Percentiles rank a stretch among this genome's conserved stretches.
Conservation (phyloP, 352 stramenopile genomes). For the Aphanomyces cochlioides region DNA sequence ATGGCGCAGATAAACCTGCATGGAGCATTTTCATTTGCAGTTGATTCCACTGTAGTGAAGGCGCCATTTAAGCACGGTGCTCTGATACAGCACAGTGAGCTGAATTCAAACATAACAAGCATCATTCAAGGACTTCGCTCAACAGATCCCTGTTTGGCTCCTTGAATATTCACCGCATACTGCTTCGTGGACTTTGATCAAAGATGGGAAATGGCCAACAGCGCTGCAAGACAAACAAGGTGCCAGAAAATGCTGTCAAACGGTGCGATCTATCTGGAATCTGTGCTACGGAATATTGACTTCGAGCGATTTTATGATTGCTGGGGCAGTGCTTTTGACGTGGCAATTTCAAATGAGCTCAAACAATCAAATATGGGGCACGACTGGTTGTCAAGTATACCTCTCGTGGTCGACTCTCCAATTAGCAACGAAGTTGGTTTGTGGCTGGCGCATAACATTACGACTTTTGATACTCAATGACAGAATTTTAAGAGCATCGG, state of each 20-base stretch:
- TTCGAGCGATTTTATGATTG: not conserved
- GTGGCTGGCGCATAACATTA: not conserved
- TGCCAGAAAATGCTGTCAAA: constrained; percentile 5
- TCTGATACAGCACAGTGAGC: not conserved
- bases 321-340: constrained; percentile 9
- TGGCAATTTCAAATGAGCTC: not conserved
- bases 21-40: not conserved
- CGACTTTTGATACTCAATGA: not conserved
- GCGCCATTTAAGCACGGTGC: not conserved
- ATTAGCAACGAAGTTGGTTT: not conserved
- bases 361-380: constrained; percentile 56
- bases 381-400: constrained; percentile 72
- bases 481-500: constrained; percentile 17
- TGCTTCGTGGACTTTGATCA: constrained; percentile 20
- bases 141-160: constrained; percentile 1
- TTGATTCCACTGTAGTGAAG: not conserved
- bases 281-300: constrained; percentile 21
- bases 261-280: constrained; percentile 14
- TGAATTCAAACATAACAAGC: not conserved
- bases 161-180: constrained; percentile 21
- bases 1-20: not conserved
- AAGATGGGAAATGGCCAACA: constrained; percentile 15
- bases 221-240: constrained; percentile 1
- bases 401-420: not conserved
- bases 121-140: not conserved